Percentiles rank a stretch among this genome's conserved stretches.
phyloP scores from a whole-genome alignment of 2,329 filamentous ascomycete species.

The Apiospora rasikravindrae region DNA sequence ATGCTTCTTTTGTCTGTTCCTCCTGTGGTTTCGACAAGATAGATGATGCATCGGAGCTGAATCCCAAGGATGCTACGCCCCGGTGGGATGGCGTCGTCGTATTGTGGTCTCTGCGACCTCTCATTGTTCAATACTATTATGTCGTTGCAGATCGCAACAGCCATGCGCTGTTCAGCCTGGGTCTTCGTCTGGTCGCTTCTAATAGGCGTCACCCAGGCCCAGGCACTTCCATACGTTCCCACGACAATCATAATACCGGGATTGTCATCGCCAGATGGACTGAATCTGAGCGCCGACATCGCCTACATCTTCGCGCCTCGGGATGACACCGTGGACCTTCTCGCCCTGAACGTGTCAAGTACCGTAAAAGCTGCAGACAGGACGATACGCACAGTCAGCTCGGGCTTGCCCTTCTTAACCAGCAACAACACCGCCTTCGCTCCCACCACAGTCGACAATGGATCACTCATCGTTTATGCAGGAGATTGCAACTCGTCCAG shows the following conservation, averaged over 20 bases:
- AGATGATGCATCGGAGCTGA: constrained; percentile 16
- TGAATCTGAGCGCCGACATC: constrained; percentile 46
- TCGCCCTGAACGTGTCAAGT: constrained; percentile 69
- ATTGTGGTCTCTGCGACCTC: constrained; percentile 18
- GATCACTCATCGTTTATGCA: constrained; percentile 74
- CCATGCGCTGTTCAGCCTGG: constrained; percentile 30
- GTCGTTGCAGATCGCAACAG: constrained; percentile 29
- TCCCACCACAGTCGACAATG: constrained; percentile 69
- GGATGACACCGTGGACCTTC: constrained; percentile 56
- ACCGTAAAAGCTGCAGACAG: constrained; percentile 54
- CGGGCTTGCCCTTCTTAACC: constrained; percentile 66
- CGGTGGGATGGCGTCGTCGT: constrained; percentile 32
- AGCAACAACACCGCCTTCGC: constrained; percentile 64
- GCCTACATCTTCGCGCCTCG: constrained; percentile 74
- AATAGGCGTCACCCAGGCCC: constrained; percentile 39
- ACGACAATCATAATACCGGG: constrained; percentile 70
- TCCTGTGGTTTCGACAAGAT: not conserved
- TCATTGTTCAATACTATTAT: constrained; percentile 16
- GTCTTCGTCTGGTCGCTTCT: constrained; percentile 28
- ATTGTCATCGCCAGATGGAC: constrained; percentile 47
- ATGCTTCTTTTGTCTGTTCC: not conserved
- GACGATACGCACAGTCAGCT: constrained; percentile 55
- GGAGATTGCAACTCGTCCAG: constrained; percentile 70
- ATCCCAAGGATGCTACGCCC: constrained; percentile 3
- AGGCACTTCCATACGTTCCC: constrained; percentile 75